Evolutionary conservation across 1,139 yeast genomes (phyloP), one percentile per base, ranked within the genome.

Genomic region (Kluyveromyces marxianus): DNA sequence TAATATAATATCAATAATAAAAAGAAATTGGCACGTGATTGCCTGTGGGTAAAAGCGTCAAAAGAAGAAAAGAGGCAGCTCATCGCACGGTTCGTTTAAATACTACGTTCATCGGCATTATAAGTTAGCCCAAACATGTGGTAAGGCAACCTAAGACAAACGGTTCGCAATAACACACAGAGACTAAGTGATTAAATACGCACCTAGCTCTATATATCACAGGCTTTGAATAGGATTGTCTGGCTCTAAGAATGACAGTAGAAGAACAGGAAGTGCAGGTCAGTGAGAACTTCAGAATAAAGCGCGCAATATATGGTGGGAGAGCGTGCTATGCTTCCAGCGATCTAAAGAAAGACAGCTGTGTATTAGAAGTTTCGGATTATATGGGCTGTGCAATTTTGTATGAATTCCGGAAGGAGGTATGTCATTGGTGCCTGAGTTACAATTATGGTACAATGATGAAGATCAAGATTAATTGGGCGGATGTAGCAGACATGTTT

Each of bases 371-470:
- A 7, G 70, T 76, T 39, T 53, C 60, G 2, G 48, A 62, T 4
- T 79, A 81, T 1, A 58, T 77, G 42, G 72, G 82, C 10, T 67
- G 72, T 14, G 69, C 77, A 1, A 68, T 81, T 3, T 63, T 72
- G 29, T 69, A 72, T 48, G 80, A 78, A 4, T 82, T 79, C 59
- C 73, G 77, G 46, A 81, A 81, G 55, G 89, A 83, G 55, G 84
- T 79, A 1, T 83, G 90, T 57, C 69, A 74, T 3, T 55, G 59
- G 48, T 83, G 90, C 56, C 79, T 72, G 55, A 50, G 53, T 2
- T 82, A 79, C 56, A 68, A 69, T 37, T 62, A 70, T 54, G 85
- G 86, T 1, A 65, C 60, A 37, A 63, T 68, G 34, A 67, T 78
- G 66, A 80, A 75, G 50, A 54, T 54, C 36, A 72, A 68, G 45